A percentile compares a stretch with the other conserved stretches of the same genome.
Conservation (phyloP, 257 asterid genomes). For the Ehretia macrophylla region DNA sequence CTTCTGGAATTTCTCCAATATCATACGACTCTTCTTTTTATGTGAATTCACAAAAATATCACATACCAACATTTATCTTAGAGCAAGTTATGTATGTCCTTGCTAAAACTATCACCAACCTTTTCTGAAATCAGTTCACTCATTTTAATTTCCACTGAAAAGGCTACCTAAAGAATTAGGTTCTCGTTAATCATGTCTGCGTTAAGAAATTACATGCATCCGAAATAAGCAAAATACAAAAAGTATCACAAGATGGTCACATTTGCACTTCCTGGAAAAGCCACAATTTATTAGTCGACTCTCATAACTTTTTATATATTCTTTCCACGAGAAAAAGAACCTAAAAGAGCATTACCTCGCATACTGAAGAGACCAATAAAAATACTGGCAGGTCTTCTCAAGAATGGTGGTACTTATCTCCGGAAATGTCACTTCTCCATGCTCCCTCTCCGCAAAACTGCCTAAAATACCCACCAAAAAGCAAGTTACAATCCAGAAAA, state of each 20-base stretch:
- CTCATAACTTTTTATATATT: too few relatives aligned
- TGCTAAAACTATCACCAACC: too few relatives aligned
- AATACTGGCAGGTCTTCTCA: conserved; percentile 95
- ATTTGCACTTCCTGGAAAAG: too few relatives aligned
- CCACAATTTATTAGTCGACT: not conserved
- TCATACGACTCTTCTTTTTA: not conserved
- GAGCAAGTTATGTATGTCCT: not conserved
- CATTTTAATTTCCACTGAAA: too few relatives aligned
- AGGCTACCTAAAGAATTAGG: too few relatives aligned
- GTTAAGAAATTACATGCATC: too few relatives aligned
- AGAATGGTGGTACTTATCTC: conserved; percentile 85
- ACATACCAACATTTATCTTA: not conserved
- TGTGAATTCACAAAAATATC: not conserved
- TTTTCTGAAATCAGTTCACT: too few relatives aligned
- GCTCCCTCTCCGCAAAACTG: conserved; percentile 78
- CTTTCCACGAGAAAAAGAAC: not conserved
- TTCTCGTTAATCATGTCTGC: too few relatives aligned
- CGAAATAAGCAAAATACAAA: too few relatives aligned
- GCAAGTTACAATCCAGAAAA: not conserved
- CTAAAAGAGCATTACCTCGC: conserved; percentile 61
- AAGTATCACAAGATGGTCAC: too few relatives aligned
- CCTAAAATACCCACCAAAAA: conserved; percentile 36
- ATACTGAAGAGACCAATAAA: conserved; percentile 96
- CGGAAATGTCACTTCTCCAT: conserved; percentile 81
- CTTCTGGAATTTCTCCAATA: not conserved